Evolutionary conservation across 208 protist genomes (phyloP).

Genomic region (Acanthamoeba healyi): DNA sequence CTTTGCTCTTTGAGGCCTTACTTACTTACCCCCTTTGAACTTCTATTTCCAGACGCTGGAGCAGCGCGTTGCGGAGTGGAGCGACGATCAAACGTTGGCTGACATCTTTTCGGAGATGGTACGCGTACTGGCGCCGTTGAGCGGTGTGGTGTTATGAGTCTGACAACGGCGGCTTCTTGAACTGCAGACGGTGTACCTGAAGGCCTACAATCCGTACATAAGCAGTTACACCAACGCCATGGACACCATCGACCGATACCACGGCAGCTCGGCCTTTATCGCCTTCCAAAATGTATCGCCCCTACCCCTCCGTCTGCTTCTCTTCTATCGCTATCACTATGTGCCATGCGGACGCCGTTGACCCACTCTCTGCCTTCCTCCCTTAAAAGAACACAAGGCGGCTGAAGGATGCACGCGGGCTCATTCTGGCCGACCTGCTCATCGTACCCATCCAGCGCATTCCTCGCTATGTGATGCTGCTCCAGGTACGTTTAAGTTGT

Average conservation of each 20-base stretch:
- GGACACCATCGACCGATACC: conserved; percentile 11
- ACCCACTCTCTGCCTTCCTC: too few species aligned
- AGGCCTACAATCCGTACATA: conserved; percentile 23
- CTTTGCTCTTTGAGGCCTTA: too few species aligned
- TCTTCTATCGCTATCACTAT: too few species aligned
- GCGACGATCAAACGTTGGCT: neutral
- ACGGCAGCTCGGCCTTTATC: neutral
- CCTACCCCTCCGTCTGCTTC: neutral
- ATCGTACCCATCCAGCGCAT: conserved; percentile 47
- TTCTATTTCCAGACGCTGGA: conserved; percentile 26
- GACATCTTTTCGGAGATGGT: conserved; percentile 45
- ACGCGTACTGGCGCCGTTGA: neutral
- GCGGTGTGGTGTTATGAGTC: too few species aligned
- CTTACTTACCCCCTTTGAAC: neutral
- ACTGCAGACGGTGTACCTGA: neutral
- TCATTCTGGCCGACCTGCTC: conserved; percentile 17
- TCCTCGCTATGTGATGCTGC: conserved; percentile 3
- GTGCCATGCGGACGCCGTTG: too few species aligned
- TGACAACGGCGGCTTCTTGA: too few species aligned
- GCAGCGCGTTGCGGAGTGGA: conserved; percentile 22
- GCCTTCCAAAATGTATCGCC: conserved; percentile 19
- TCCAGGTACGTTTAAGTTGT: neutral
- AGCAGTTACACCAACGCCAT: conserved; percentile 49
- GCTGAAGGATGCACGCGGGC: neutral
- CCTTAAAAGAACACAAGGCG: neutral